Evolutionary conservation across 83 land plant genomes (phyloP).

Genomic region (Picea abies): DNA sequence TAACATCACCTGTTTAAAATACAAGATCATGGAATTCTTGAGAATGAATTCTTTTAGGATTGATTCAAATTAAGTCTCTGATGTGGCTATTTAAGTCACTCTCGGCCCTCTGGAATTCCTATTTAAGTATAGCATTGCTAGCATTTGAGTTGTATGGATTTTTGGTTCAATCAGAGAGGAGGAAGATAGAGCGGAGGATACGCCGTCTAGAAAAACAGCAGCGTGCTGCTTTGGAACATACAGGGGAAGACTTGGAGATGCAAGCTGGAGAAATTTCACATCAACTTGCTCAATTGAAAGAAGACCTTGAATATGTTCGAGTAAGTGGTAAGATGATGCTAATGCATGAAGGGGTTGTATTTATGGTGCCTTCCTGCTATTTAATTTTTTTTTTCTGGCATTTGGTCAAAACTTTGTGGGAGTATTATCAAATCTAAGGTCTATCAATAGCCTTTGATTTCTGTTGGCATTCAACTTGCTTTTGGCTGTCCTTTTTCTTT

Average conservation of each 20-base stretch:
- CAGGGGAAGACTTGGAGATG: slow-evolving; percentile 36
- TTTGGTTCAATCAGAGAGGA: slow-evolving; percentile 63
- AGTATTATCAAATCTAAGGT: too few species aligned
- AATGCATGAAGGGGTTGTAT: background rate
- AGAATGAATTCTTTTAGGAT: background rate
- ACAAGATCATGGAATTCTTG: background rate
- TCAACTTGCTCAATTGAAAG: slow-evolving; percentile 78
- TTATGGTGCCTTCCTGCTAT: background rate
- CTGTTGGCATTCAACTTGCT: too few species aligned
- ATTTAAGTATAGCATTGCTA: slow-evolving; percentile 3
- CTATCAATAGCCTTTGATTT: too few species aligned
- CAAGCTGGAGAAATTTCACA: slow-evolving; percentile 43
- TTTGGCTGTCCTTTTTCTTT: too few species aligned
- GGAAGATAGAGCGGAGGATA: slow-evolving; percentile 94
- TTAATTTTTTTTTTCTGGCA: too few species aligned
- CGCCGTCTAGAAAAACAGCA: slow-evolving; percentile 88
- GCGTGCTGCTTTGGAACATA: slow-evolving; percentile 61
- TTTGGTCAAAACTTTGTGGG: too few species aligned
- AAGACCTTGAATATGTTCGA: slow-evolving; percentile 97
- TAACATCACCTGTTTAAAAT: background rate
- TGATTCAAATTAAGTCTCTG: background rate
- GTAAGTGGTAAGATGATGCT: slow-evolving; percentile 50
- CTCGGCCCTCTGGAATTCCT: background rate
- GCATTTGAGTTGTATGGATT: background rate
- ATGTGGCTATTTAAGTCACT: slow-evolving; percentile 2